Percentiles rank a stretch among this genome's conserved stretches.
phyloP scores from a whole-genome alignment of 441 rosid genomes.

The Syzygium malaccense region DNA sequence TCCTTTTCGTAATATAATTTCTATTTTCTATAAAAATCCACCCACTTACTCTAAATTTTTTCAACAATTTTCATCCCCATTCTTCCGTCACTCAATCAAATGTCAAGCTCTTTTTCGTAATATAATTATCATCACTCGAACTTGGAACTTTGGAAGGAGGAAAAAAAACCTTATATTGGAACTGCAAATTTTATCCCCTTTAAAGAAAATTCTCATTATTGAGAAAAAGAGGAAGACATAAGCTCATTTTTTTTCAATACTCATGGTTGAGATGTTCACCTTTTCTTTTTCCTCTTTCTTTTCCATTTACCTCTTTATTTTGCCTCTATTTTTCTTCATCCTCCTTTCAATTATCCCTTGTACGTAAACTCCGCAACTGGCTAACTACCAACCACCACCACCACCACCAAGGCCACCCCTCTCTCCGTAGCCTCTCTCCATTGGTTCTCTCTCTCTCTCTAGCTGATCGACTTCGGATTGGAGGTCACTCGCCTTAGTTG shows the following conservation, averaged over 20 bases:
- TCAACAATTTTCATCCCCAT: neutral
- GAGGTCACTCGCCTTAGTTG: neutral
- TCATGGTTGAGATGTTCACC: neutral
- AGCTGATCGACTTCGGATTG: neutral
- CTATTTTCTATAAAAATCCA: neutral
- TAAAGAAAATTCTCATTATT: too few relatives aligned
- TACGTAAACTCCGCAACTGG: neutral
- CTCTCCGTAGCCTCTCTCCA: neutral
- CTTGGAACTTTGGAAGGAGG: too few relatives aligned
- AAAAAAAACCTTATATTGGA: too few relatives aligned
- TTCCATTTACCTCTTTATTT: neutral
- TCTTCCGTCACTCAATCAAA: neutral
- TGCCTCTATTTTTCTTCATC: neutral
- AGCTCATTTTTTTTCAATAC: neutral
- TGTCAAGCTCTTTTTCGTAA: neutral
- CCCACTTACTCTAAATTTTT: neutral
- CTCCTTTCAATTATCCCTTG: neutral
- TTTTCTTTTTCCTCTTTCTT: neutral
- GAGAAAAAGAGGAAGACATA: neutral
- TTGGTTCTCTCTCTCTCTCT: neutral
- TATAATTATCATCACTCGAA: neutral
- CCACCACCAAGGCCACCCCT: neutral
- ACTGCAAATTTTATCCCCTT: too few relatives aligned
- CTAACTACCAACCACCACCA: neutral
- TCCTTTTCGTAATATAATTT: neutral